These are phyloP conservation scores for Colletotrichum spinosum DNA, from an alignment of 2,329 filamentous ascomycete genomes.

Conservation along the genomic window DNA sequence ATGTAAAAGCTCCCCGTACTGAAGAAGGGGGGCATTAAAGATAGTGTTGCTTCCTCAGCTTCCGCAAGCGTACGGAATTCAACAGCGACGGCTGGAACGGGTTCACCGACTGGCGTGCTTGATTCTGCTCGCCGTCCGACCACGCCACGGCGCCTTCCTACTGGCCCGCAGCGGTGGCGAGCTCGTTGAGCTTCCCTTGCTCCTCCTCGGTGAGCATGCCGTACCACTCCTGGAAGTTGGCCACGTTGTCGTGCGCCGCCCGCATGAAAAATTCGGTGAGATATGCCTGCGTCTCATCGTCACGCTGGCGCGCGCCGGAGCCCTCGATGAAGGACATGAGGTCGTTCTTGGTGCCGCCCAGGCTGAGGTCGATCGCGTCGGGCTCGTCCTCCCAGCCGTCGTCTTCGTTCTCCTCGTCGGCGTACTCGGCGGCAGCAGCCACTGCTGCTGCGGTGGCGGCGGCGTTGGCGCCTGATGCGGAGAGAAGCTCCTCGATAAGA, in stretches of 20 bases:
- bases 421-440: conserved; percentile 62
- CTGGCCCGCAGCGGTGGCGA: conserved; percentile 53
- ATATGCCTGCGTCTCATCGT: conserved; percentile 92
- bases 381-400: conserved; percentile 92
- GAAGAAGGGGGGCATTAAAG: conserved; percentile 6
- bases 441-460: conserved; percentile 72
- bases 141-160: conserved; percentile 32
- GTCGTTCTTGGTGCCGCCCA: conserved; percentile 76
- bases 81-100: conserved; percentile 28
- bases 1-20: too few species aligned
- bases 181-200: conserved; percentile 66
- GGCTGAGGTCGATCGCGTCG: conserved; percentile 79
- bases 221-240: conserved; percentile 69
- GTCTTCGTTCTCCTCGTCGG: conserved; percentile 77
- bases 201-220: conserved; percentile 66
- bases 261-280: conserved; percentile 83
- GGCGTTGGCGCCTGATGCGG: conserved; percentile 75
- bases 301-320: conserved; percentile 72
- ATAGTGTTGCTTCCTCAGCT: conserved; percentile 31
- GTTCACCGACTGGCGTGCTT: conserved; percentile 7
- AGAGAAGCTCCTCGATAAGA: conserved; percentile 89
- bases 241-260: conserved; percentile 66
- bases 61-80: conserved; percentile 31
- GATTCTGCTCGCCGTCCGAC: conserved; percentile 12
- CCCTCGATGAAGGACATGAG: conserved; percentile 82